phyloP scores from a whole-genome alignment of 202 grass and related monocot genomes.

The Schoenoplectus triqueter region DNA sequence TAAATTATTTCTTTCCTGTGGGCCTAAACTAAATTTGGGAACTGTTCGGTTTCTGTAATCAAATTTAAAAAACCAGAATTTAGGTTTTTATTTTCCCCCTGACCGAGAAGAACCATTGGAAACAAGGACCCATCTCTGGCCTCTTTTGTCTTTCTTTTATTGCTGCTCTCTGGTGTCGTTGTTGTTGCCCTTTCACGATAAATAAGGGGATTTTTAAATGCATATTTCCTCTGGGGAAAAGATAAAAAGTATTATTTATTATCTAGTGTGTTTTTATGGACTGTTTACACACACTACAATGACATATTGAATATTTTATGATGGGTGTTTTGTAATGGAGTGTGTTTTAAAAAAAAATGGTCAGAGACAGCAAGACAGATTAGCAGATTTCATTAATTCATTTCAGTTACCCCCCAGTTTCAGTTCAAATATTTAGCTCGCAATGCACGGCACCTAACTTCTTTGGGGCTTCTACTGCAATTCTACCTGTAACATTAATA shows the following conservation, averaged over 20 bases:
- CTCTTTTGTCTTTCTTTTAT: constrained; percentile 38
- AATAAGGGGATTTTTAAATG: constrained; percentile 25
- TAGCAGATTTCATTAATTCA: constrained; percentile 14
- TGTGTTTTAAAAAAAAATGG: constrained; percentile 20
- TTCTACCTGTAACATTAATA: not conserved
- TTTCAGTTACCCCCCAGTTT: not conserved
- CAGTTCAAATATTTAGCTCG: not conserved
- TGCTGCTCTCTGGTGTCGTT: constrained; percentile 36
- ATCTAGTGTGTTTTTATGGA: constrained; percentile 18
- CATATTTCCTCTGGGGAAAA: constrained; percentile 4
- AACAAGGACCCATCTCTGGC: constrained; percentile 27
- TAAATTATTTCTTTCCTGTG: constrained; percentile 30
- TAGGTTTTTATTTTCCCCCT: constrained; percentile 15
- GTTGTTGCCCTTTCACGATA: constrained; percentile 41
- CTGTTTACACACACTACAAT: constrained; percentile 37
- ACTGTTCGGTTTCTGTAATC: constrained; percentile 27
- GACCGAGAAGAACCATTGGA: constrained; percentile 32
- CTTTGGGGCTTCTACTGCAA: not conserved
- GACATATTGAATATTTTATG: constrained; percentile 33
- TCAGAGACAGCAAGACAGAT: constrained; percentile 27
- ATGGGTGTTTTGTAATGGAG: constrained; percentile 2
- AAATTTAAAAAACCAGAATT: constrained; percentile 21
- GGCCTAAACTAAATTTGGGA: constrained; percentile 36
- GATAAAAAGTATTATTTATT: constrained; percentile 7
- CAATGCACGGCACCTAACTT: not conserved